A percentile compares a stretch with the other conserved stretches of the same genome.
phyloP scores from a whole-genome alignment of 1,284 basidiomycete genomes.

The Mycosarcoma mackinlayi region DNA sequence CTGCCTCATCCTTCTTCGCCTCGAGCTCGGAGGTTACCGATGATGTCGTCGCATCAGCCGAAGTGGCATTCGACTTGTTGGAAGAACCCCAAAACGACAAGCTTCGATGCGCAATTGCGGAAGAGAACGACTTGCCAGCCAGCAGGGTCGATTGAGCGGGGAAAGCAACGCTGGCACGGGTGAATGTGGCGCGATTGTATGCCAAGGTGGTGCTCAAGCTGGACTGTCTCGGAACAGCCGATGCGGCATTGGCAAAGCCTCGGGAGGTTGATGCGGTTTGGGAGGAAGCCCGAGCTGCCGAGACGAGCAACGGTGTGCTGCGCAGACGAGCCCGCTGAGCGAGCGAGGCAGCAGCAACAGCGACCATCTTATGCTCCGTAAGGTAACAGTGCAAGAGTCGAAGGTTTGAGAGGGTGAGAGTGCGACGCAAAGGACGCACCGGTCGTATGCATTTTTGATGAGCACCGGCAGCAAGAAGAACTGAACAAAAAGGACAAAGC shows the following conservation, averaged over 20 bases:
- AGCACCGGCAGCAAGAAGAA: background rate
- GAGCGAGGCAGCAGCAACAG: slow-evolving; percentile 24
- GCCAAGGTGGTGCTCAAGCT: slow-evolving; percentile 19
- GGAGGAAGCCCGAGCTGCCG: slow-evolving; percentile 10
- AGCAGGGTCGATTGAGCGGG: slow-evolving; percentile 20
- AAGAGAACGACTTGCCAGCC: slow-evolving; percentile 27
- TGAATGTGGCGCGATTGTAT: slow-evolving; percentile 22
- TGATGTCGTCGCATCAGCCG: slow-evolving; percentile 3
- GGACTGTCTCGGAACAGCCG: slow-evolving; percentile 13
- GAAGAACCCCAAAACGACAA: slow-evolving; percentile 23
- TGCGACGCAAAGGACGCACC: background rate
- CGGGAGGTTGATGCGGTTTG: slow-evolving; percentile 7
- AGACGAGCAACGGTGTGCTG: slow-evolving; percentile 22
- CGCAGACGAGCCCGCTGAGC: slow-evolving; percentile 24
- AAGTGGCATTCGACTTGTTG: slow-evolving; percentile 3
- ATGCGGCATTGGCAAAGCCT: slow-evolving; percentile 13
- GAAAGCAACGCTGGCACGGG: slow-evolving; percentile 15
- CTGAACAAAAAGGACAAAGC: background rate
- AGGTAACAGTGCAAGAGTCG: background rate
- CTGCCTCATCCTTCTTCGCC: slow-evolving; percentile 12
- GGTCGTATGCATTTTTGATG: too few relatives aligned
- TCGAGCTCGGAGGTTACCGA: slow-evolving; percentile 14
- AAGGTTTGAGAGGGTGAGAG: background rate
- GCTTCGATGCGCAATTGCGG: slow-evolving; percentile 17
- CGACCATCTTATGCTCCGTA: slow-evolving; percentile 16